Base-by-base conservation (phyloP, 2,329 filamentous ascomycete species). In the Pyricularia grisea region DNA sequence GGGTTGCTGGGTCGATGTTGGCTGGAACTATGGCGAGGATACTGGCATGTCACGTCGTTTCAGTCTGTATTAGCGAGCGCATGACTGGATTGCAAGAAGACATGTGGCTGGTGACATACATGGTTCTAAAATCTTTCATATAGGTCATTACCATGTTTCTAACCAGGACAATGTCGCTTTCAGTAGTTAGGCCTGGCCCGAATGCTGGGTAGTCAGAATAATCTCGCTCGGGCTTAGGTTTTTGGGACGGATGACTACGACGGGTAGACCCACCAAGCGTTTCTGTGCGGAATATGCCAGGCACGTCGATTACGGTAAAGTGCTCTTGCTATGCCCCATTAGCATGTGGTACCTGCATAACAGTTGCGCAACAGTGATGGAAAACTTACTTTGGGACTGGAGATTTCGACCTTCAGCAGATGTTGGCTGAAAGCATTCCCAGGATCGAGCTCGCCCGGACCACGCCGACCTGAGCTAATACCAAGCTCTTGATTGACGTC, bases 291-390 rank as follows among this genome's bases (percentile, higher is more conserved):
- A 86, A 85, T 20, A 86, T 82, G 0, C 84, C 84, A 0, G 84
- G 84, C 0, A 87, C 82, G 27, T 86, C 84, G 9, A 86, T 86
- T 7, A 87, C 77, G 0, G 84, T 87, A 10, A 86, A 77, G 17
- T 85, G 80, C 2, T 81, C 72, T 78, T 81, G 76, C 75, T 78
- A 42, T 12, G 3, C 14, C 12, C 23, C 23, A 30, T 63, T 30
- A 50, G 17, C 17, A 50, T 50, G 4, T 50, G 20, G 42, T 17
- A 50, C 5, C 17, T n/a, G 42, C 42, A 50, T 50, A 50, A 50
- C 20, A 50, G 17, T n/a, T 17, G 42, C 42, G 42, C 42, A 50
- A 50, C 10, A 33, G 27, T 36, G 33, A 33, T n/a, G n/a, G n/a
- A n/a, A n/a, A n/a, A n/a, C n/a, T n/a, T n/a, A n/a, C n/a, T n/a